Evolutionary conservation across 2,329 filamentous ascomycete genomes (phyloP), one percentile per base, ranked within the genome.

Genomic region (Monilinia laxa): DNA sequence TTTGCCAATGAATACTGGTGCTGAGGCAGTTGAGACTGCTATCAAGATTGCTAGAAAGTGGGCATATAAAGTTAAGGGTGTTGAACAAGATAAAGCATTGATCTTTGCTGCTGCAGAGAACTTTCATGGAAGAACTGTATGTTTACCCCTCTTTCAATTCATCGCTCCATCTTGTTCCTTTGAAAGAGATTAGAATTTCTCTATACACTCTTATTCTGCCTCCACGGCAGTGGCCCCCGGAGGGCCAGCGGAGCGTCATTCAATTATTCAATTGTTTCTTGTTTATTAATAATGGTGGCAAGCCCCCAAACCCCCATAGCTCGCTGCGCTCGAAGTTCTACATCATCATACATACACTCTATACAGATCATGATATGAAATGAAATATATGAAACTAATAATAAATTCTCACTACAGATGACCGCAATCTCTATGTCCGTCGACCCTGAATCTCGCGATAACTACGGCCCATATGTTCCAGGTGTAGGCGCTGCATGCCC

Each of bases 1-100:
- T 45, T 81, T 98, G 78, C 94, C 94, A 71, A 97, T 98, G 93
- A 97, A 97, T 83, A 98, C 94, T 2, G 94, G 94, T 68, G 94
- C 94, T 28, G 94, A 98, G 81, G 94, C 94, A 11, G 93, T 97
- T 47, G 94, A 98, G 84, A 97, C 94, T 0, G 93, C 90, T 16
- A 88, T 98, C 81, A 98, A 98, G 84, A 88, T 98, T 80, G 94
- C 94, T 68, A 86, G 94, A 72, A 98, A 98, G 81, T 98, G 94
- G 94, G 93, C 93, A 6, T 97, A 97, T 84, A 97, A 97, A 81
- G 88, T 91, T 77, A 97, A 98, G 85, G 88, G 89, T 28, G 94
- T 98, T 70, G 88, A 92, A 7, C 83, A 91, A 78, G 89, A 90
- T 76, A 87, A 95, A 82, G 94, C 94, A 11, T 79, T 95, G 71